Conservation (phyloP, 305 asterid species). For the Fraxinus velutina region DNA sequence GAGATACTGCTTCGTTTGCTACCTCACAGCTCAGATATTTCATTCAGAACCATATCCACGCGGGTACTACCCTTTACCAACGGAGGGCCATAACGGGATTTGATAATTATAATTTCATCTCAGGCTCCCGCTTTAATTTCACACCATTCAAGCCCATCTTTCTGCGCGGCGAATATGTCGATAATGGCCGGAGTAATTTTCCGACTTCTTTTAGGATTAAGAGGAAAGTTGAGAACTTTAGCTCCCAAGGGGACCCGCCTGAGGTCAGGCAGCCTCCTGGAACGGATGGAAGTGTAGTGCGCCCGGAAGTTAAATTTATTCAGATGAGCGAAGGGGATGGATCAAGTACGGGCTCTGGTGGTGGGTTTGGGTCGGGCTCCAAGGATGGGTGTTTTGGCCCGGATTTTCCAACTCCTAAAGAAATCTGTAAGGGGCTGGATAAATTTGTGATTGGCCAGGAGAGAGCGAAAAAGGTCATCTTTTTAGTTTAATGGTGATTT, state of each 20-base stretch:
- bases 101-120: constrained; percentile 31
- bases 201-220: constrained; percentile 29
- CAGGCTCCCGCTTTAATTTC: constrained; percentile 42
- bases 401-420: constrained; percentile 84
- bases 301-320: constrained; percentile 63
- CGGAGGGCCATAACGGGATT: constrained; percentile 42
- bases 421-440: constrained; percentile 82
- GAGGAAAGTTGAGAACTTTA: constrained; percentile 34
- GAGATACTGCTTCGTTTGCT: constrained; percentile 57
- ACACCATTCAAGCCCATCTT: constrained; percentile 52
- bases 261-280: constrained; percentile 94
- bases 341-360: constrained; percentile 48
- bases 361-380: constrained; percentile 47
- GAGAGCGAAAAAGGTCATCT: constrained; percentile 81
- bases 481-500: constrained; percentile 3
- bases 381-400: constrained; percentile 62
- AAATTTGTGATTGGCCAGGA: constrained; percentile 95
- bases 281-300: constrained; percentile 62
- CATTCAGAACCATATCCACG: constrained; percentile 52
- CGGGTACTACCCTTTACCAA: constrained; percentile 39
- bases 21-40: constrained; percentile 70
- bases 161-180: constrained; percentile 42
- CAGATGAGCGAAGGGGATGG: constrained; percentile 54
- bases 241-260: constrained; percentile 85
- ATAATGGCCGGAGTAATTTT: constrained; percentile 25